Percentiles rank a stretch among this genome's conserved stretches.
phyloP scores from a whole-genome alignment of 2,329 filamentous ascomycete genomes.

The Colletotrichum phormii region DNA sequence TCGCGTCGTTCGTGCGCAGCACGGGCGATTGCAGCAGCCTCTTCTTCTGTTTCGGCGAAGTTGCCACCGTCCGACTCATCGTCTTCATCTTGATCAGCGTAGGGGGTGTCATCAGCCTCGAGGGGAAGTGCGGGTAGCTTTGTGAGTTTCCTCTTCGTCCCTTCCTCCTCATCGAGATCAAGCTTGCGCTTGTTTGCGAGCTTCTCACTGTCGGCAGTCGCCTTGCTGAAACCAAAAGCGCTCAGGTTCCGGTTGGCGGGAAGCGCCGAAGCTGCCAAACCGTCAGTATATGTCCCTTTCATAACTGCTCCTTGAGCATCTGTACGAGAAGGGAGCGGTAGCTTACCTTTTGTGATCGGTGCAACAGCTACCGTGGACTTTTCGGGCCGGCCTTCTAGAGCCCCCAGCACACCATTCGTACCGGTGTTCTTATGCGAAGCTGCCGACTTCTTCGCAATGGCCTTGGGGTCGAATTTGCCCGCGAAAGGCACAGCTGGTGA shows the following conservation, averaged over 20 bases:
- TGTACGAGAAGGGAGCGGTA: neutral
- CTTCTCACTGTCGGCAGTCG: slow-evolving; percentile 73
- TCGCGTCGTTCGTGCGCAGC: slow-evolving; percentile 88
- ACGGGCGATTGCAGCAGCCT: slow-evolving; percentile 85
- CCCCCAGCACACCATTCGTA: slow-evolving; percentile 61
- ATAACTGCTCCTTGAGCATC: neutral
- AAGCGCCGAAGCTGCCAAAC: slow-evolving; percentile 60
- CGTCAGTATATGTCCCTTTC: slow-evolving; percentile 40
- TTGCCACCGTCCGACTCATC: slow-evolving; percentile 81
- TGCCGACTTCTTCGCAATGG: slow-evolving; percentile 82
- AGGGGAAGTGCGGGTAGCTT: slow-evolving; percentile 85
- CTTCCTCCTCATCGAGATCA: slow-evolving; percentile 90
- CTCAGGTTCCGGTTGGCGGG: slow-evolving; percentile 81
- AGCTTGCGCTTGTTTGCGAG: slow-evolving; percentile 78
- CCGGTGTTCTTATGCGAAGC: slow-evolving; percentile 67
- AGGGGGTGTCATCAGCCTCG: slow-evolving; percentile 70
- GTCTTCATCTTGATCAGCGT: slow-evolving; percentile 73
- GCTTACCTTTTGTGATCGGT: slow-evolving; percentile 51
- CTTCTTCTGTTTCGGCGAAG: slow-evolving; percentile 87
- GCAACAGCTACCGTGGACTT: slow-evolving; percentile 47
- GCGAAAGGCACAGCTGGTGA: slow-evolving; percentile 72
- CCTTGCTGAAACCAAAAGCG: slow-evolving; percentile 85
- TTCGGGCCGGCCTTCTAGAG: slow-evolving; percentile 54
- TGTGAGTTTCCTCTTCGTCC: slow-evolving; percentile 86
- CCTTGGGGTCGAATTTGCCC: slow-evolving; percentile 89